Evolutionary conservation across 129 eudicot genomes (phyloP).

Genomic region (Lonicera japonica): DNA sequence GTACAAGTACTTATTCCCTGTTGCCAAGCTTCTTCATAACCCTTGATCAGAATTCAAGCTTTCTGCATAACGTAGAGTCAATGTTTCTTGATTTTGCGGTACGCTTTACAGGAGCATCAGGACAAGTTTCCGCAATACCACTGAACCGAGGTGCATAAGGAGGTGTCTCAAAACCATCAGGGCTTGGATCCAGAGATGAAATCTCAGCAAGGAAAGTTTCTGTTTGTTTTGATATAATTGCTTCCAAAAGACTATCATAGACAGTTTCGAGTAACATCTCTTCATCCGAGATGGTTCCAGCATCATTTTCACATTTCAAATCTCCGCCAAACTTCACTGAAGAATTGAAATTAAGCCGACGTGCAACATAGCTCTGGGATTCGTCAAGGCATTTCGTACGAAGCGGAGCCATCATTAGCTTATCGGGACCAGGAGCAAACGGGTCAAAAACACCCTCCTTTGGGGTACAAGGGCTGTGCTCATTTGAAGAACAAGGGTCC

Average conservation of each 20-base stretch:
- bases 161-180: conserved; percentile 40
- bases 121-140: conserved; percentile 52
- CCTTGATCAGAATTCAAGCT: conserved; percentile 48
- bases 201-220: conserved; percentile 21
- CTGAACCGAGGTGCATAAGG: conserved; percentile 19
- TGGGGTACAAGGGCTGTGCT: conserved; percentile 36
- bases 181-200: neutral
- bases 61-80: conserved; percentile 31
- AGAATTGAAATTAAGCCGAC: conserved; percentile 32
- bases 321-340: conserved; percentile 7
- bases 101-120: conserved; percentile 51
- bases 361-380: conserved; percentile 19
- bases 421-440: conserved; percentile 65
- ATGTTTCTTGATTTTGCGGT: conserved; percentile 16
- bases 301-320: conserved; percentile 8
- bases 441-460: conserved; percentile 39
- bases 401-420: conserved; percentile 43
- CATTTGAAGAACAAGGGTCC: conserved; percentile 3
- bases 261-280: conserved; percentile 29
- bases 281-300: conserved; percentile 24
- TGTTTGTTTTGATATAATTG: conserved; percentile 29
- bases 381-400: conserved; percentile 23
- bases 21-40: conserved; percentile 2
- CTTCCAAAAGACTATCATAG: conserved; percentile 32
- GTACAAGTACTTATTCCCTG: neutral